A percentile compares a stretch with the other conserved stretches of the same genome.
phyloP scores from a whole-genome alignment of 1,139 yeast species.

The Sugiyamaella japonica region DNA sequence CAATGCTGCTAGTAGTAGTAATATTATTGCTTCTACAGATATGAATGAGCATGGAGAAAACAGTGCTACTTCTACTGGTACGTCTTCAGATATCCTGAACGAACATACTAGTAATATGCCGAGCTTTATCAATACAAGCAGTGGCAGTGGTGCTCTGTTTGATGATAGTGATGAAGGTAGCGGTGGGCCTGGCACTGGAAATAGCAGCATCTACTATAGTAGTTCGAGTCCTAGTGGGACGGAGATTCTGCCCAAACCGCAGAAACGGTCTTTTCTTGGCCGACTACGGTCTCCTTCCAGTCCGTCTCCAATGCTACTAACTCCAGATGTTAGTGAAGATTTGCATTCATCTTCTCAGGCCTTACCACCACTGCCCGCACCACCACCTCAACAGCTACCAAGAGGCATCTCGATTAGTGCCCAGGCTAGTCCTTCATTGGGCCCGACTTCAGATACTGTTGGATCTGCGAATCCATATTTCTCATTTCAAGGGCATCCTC shows the following conservation, averaged over 20 bases:
- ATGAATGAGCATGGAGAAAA: too few relatives aligned
- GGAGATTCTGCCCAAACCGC: slow-evolving; percentile 16
- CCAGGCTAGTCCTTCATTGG: slow-evolving; percentile 23
- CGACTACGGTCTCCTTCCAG: slow-evolving; percentile 46
- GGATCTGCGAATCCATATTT: slow-evolving; percentile 40
- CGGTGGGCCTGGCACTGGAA: slow-evolving; percentile 2
- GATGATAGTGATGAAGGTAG: slow-evolving; percentile 11
- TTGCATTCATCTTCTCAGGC: slow-evolving; percentile 32
- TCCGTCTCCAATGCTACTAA: slow-evolving; percentile 29
- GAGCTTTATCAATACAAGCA: background rate
- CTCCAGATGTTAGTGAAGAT: slow-evolving; percentile 11
- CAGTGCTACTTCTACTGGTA: too few relatives aligned
- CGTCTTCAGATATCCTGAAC: too few relatives aligned
- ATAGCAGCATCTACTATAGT: slow-evolving; percentile 6
- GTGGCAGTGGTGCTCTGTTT: background rate
- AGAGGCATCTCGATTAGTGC: slow-evolving; percentile 37
- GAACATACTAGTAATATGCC: too few relatives aligned
- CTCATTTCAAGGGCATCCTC: slow-evolving; percentile 58
- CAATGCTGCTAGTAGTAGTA: background rate
- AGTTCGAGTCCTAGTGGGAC: slow-evolving; percentile 12
- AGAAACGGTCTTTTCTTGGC: slow-evolving; percentile 32
- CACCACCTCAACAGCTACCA: slow-evolving; percentile 21
- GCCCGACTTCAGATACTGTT: slow-evolving; percentile 35
- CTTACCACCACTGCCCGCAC: too few relatives aligned
- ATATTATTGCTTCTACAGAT: too few relatives aligned